Evolutionary conservation across 2,329 filamentous ascomycete species (phyloP), one percentile per base, ranked within the genome.

Genomic region (Colletotrichum sp.): DNA sequence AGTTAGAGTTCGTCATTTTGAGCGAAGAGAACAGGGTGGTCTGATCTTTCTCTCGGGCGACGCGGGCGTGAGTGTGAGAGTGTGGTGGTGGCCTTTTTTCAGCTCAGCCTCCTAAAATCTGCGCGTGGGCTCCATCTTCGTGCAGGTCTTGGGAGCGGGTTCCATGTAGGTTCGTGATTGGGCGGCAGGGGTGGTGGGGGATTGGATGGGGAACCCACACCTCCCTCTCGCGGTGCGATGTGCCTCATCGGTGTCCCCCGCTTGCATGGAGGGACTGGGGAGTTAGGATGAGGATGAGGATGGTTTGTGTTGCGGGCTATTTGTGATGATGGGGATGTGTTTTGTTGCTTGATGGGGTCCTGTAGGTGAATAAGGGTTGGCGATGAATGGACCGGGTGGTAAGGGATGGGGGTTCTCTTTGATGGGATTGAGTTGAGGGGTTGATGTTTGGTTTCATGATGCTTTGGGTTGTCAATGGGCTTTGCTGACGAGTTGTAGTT

Each of bases 311-410:
- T 21, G 44, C 44, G 3, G 44, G 44, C n/a, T 21, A 49, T 49
- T 49, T 9, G 9, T 49, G 39, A 49, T 49, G 44, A 21, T 49
- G 39, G 16, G 18, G 18, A 39, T 16, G 18, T 2, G 12, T 13
- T 4, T 21, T 49, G n/a, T 13, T 49, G 18, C 5, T 13, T 49
- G 44, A 49, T 21, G 44, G 44, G 26, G 26, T 26, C 24, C 24
- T 26, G 26, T 26, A 6, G 26, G 5, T 26, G 26, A 26, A 26
- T 26, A 6, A 26, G 26, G 26, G 3, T 21, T 49, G 44, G 44
- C 0, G 18, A 49, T 0, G 44, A 0, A 49, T 49, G 18, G 44
- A 6, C 18, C 3, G 9, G 39, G 9, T 49, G n/a, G 0, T 2
- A 49, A 49, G 44, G 44, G n/a, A 21, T 0, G 44, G n/a, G 8